Base-by-base conservation (phyloP, 2,329 filamentous ascomycete species). In the Microdochium bolleyi region DNA sequence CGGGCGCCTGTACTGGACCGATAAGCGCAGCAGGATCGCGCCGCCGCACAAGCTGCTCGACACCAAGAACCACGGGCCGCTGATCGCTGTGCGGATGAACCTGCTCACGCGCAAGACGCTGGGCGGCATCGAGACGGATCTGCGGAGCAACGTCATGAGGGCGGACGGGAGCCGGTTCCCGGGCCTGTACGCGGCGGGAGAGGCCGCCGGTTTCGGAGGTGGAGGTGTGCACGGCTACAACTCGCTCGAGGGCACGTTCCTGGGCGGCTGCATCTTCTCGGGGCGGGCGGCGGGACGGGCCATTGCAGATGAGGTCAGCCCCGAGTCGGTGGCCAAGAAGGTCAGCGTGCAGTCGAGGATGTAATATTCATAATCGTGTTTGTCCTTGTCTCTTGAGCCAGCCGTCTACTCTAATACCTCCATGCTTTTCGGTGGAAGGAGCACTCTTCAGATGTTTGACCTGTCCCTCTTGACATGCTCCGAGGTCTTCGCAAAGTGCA, bases 181-280 rank as follows among this genome's bases (percentile, higher is more conserved):
- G 0, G 80, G 80, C 0, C 59, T 84, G 14, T 84, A 83, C 52
- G 80, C 81, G 1, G 81, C 80, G 0, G 81, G 81, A 5, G 81
- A 84, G 61, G 78, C 70, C 1, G 79, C 80, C 0, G 81, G 81
- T 0, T 84, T 84, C 53, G 81, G 81, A 0, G 81, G 82, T 2
- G 81, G 81, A 2, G 81, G 82, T 16, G 77, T 84, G 1, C 82
- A 84, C 57, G 82, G 81, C 0, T 84, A 84, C 58, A 82, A 72
- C 58, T 78, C 81, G 1, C 74, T 84, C 34, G 81, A 84, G 63
- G 81, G 82, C 1, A 84, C 81, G 0, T 84, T 84, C 60, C 58
- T 84, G 3, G 81, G 81, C 14, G 81, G 81, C 0, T 84, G 81
- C 54, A 83, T 84, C 58, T 84, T 84, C 58, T 83, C 80, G 0